These are phyloP conservation scores for Ogataea ramenticola DNA, from an alignment of 805 yeast species.

Conservation along the genomic window DNA sequence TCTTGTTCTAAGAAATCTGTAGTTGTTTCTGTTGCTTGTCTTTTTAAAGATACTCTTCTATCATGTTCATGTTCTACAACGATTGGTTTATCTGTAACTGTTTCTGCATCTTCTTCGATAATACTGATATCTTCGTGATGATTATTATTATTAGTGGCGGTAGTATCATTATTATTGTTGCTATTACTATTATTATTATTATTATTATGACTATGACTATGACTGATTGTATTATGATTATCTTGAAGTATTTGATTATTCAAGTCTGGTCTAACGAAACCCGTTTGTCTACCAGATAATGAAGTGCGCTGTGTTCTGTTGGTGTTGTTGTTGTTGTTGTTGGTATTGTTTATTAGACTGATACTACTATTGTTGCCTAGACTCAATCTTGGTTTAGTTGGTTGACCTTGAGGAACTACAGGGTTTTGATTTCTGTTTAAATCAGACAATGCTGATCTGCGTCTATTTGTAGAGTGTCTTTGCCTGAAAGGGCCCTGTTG, in stretches of 20 bases:
- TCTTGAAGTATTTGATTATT: conserved; percentile 17
- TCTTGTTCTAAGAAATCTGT: conserved; percentile 29
- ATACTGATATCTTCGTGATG: conserved; percentile 38
- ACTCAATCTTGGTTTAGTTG: conserved; percentile 12
- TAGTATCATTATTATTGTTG: too few species aligned
- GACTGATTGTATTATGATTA: too few species aligned
- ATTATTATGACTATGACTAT: too few species aligned
- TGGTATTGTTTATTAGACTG: conserved; percentile 5
- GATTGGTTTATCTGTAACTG: conserved; percentile 40
- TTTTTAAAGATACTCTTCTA: conserved; percentile 31
- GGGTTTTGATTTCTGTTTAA: conserved; percentile 9
- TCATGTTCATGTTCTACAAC: conserved; percentile 63
- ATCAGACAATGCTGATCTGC: conserved; percentile 22
- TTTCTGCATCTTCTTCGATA: conserved; percentile 37
- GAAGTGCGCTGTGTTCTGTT: background rate
- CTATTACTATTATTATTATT: too few species aligned
- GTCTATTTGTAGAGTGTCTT: conserved; percentile 14
- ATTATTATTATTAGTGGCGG: too few species aligned
- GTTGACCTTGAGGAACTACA: conserved; percentile 4
- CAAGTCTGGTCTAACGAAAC: background rate
- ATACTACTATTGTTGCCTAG: conserved; percentile 5
- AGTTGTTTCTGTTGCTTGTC: conserved; percentile 50
- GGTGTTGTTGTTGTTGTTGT: conserved; percentile 1
- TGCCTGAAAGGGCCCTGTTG: conserved; percentile 6
- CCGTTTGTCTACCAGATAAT: background rate